Conservation (phyloP, 2,329 filamentous ascomycete genomes). For the Pseudogymnoascus sp. region DNA sequence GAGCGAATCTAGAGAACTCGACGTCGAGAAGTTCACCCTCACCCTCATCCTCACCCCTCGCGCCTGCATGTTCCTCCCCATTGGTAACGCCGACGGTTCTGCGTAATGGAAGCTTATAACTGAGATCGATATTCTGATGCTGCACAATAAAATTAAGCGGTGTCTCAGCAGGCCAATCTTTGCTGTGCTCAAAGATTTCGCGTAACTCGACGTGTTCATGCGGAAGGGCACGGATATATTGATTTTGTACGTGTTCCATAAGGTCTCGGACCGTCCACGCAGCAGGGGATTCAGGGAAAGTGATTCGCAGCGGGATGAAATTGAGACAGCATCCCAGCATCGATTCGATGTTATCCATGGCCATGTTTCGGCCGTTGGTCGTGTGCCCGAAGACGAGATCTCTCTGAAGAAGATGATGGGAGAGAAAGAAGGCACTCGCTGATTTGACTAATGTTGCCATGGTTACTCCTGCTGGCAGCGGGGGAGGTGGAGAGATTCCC, state of each 20-base stretch:
- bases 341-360: conserved; percentile 31
- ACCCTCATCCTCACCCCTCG: background rate
- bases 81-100: background rate
- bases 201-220: conserved; percentile 35
- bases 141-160: conserved; percentile 47
- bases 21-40: background rate
- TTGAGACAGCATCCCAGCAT: conserved; percentile 37
- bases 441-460: conserved; percentile 14
- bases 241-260: conserved; percentile 32
- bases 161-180: conserved; percentile 33
- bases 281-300: conserved; percentile 27
- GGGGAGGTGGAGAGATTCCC: background rate
- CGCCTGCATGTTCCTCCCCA: background rate
- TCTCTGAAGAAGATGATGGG: conserved; percentile 28
- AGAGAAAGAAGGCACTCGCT: conserved; percentile 33
- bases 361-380: conserved; percentile 32
- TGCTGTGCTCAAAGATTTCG: conserved; percentile 28
- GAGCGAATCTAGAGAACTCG: background rate
- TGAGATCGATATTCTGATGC: conserved; percentile 33
- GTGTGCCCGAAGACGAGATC: conserved; percentile 36
- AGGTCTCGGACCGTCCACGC: conserved; percentile 26
- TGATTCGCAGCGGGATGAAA: conserved; percentile 34
- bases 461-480: conserved; percentile 6
- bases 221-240: conserved; percentile 38
- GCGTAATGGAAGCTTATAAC: background rate